Base-by-base conservation (phyloP, 2,329 filamentous ascomycete genomes). In the Cladophialophora psammophila region DNA sequence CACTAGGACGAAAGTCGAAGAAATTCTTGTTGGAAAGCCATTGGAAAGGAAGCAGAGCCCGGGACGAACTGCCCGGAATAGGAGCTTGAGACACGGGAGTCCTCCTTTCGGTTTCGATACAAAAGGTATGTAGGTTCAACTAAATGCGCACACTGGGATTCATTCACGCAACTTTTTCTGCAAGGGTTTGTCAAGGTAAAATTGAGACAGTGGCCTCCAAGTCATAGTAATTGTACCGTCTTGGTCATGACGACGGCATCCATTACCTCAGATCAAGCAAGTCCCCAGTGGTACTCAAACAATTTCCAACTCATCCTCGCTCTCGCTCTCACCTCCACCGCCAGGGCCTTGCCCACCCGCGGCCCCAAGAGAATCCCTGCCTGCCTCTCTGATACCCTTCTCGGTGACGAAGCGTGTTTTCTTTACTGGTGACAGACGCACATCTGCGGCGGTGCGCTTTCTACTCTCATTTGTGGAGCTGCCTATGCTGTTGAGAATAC, bases 331-430 rank as follows among this genome's bases (percentile, higher is more conserved):
- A 62, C 82, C 76, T 40, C 74, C 70, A 53, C 73, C 72, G 53
- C 81, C 77, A 60, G 86, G 7, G 5, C 31, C 18, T 40, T 32
- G 10, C n/a, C 13, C 71, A 9, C 78, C 81, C 52, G 81, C 77
- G 60, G 86, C 72, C 5, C 78, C 81, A 1, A 93, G 76, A 74
- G 90, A 93, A 74, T 93, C 91, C 67, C 90, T 83, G 0, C 91
- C 91, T 3, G 91, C 91, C 78, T 92, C 90, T 63, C 88, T 86
- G 69, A 94, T 93, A 0, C 91, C 91, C 76, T 90, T 91, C 50
- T 88, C 88, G 32, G 91, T 92, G 48, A 93, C 85, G 75, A 94
- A 93, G n/a, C 91, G 84, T 60, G 91, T 93, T 75, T 71, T 79
- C 71, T 74, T 76, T 1, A 78, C 74, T 4, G 80, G 80, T 18